phyloP scores from a whole-genome alignment of 257 asterid species.

The Ilex asprella region DNA sequence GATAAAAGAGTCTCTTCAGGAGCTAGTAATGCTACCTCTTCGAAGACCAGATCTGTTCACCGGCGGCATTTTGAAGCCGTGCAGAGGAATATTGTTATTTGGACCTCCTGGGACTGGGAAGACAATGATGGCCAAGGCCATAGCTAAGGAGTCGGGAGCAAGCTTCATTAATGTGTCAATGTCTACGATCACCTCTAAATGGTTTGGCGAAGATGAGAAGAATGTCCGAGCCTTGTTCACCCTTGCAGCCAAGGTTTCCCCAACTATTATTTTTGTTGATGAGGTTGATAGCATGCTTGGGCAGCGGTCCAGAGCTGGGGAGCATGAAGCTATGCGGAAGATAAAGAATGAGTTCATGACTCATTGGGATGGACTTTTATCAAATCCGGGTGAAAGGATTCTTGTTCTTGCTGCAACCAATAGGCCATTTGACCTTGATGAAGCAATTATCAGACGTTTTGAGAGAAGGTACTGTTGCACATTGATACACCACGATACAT shows the following conservation, averaged over 20 bases:
- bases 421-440: slow-evolving; percentile 89
- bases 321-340: slow-evolving; percentile 89
- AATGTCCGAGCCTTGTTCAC: slow-evolving; percentile 78
- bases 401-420: slow-evolving; percentile 92
- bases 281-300: slow-evolving; percentile 97
- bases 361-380: slow-evolving; percentile 77
- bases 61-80: slow-evolving; percentile 86
- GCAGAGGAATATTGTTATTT: slow-evolving; percentile 76
- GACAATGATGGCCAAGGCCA: slow-evolving; percentile 90
- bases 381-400: slow-evolving; percentile 71
- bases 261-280: slow-evolving; percentile 85
- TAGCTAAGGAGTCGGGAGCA: slow-evolving; percentile 87
- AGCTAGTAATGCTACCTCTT: slow-evolving; percentile 79
- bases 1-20: slow-evolving; percentile 75
- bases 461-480: slow-evolving; percentile 58
- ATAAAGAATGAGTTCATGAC: slow-evolving; percentile 90
- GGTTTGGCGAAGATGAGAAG: slow-evolving; percentile 96
- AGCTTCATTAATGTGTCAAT: slow-evolving; percentile 78
- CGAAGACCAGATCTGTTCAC: slow-evolving; percentile 78
- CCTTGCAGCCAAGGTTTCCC: slow-evolving; percentile 81
- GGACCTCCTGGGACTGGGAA: slow-evolving; percentile 96
- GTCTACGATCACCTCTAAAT: slow-evolving; percentile 82
- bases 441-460: slow-evolving; percentile 84
- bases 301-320: slow-evolving; percentile 67
- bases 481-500: neutral